phyloP scores from a whole-genome alignment of 2,329 filamentous ascomycete genomes.

The Sporothrix brunneoviolacea region DNA sequence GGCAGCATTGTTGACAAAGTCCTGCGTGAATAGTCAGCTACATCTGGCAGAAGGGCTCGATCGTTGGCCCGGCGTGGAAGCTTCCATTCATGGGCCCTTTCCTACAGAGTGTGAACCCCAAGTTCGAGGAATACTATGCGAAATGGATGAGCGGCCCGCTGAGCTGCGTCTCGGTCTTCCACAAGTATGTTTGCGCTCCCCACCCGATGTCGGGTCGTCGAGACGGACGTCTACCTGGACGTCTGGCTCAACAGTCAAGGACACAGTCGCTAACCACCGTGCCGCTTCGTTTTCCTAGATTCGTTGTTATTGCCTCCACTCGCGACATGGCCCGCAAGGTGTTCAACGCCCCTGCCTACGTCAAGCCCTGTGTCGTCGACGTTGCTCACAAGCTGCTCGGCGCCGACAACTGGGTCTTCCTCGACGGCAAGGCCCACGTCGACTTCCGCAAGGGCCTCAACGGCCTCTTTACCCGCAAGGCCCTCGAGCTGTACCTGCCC shows the following conservation, averaged over 20 bases:
- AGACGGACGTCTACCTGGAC: no score
- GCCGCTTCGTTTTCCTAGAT: slow-evolving; percentile 48
- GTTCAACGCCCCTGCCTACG: slow-evolving; percentile 85
- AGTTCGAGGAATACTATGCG: slow-evolving; percentile 81
- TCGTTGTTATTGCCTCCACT: slow-evolving; percentile 92
- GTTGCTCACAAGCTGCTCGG: slow-evolving; percentile 89
- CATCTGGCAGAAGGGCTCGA: slow-evolving; percentile 65
- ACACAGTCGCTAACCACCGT: background rate
- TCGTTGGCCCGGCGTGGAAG: slow-evolving; percentile 69
- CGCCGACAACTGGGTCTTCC: slow-evolving; percentile 90
- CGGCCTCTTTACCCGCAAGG: slow-evolving; percentile 84
- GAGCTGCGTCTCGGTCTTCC: slow-evolving; percentile 97
- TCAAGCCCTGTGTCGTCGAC: slow-evolving; percentile 96
- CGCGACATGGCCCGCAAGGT: slow-evolving; percentile 95
- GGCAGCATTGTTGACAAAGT: slow-evolving; percentile 1
- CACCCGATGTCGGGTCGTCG: background rate
- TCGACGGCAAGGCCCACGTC: slow-evolving; percentile 90
- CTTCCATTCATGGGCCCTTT: slow-evolving; percentile 92
- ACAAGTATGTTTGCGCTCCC: slow-evolving; percentile 63
- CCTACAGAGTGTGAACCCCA: slow-evolving; percentile 82
- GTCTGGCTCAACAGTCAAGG: no score
- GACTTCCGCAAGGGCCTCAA: slow-evolving; percentile 98
- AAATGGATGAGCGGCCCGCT: slow-evolving; percentile 90
- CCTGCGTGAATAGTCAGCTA: slow-evolving; percentile 57
- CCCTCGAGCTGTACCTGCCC: slow-evolving; percentile 81